phyloP scores from a whole-genome alignment of 768 basidiomycete species.

The Kwoniella heveanensis region DNA sequence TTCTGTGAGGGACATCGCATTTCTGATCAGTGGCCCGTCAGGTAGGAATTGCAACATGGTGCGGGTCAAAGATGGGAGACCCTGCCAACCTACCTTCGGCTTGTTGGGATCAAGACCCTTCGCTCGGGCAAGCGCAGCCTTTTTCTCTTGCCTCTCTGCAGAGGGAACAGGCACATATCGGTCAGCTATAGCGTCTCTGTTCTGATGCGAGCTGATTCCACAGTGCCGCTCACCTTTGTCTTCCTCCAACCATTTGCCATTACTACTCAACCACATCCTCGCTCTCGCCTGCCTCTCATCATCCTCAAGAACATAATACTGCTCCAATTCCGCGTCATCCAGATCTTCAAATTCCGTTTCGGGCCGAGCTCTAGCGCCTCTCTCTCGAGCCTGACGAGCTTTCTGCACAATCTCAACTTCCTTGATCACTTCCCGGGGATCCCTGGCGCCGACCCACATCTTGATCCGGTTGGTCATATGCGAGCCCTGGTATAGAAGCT shows the following conservation, averaged over 20 bases:
- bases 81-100: slow-evolving; percentile 33
- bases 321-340: slow-evolving; percentile 49
- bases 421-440: slow-evolving; percentile 31
- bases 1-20: slow-evolving; percentile 3
- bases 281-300: slow-evolving; percentile 41
- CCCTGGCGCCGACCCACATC: slow-evolving; percentile 34
- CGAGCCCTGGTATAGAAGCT: slow-evolving; percentile 21
- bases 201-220: background rate
- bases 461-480: slow-evolving; percentile 30
- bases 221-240: slow-evolving; percentile 34
- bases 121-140: slow-evolving; percentile 28
- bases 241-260: slow-evolving; percentile 48
- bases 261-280: slow-evolving; percentile 46
- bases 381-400: slow-evolving; percentile 31
- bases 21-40: no score
- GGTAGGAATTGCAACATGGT: no score
- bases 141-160: slow-evolving; percentile 32
- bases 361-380: slow-evolving; percentile 26
- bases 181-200: no score
- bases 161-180: background rate
- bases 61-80: background rate
- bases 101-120: slow-evolving; percentile 38
- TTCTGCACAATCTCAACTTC: slow-evolving; percentile 36
- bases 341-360: slow-evolving; percentile 41
- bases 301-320: slow-evolving; percentile 38